Evolutionary conservation across 179 eudicot genomes (phyloP), one percentile per base, ranked within the genome.

Genomic region (Sideroxylon spinosum): DNA sequence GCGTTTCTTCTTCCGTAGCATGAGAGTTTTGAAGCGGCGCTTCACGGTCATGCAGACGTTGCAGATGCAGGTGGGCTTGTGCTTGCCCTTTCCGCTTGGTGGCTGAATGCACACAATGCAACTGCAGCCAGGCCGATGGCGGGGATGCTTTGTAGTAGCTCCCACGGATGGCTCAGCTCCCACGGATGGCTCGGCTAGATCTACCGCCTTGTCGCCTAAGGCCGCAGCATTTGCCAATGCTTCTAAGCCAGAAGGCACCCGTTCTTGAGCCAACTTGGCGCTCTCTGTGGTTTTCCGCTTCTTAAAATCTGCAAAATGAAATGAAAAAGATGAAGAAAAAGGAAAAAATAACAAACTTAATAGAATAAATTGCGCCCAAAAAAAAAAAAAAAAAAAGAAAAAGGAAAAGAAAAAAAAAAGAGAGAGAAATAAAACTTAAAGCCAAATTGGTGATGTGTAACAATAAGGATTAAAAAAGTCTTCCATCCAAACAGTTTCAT

Each of bases 21-120:
- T 92, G 26, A 94, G 88, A 44, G 98, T 92, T 79, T 90, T 92
- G 79, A 94, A 94, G 32, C 98, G 95, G 66, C 98, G 97, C 78
- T 85, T 94, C 28, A 94, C 98, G 3, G 98, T 92, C 86, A 84
- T 65, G 81, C 98, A 94, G 53, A 91, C 97, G 17, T 86, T 89
- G 86, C 98, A 94, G 28, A 82, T 82, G 85, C 98, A 94, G 1
- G 84, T 86, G 46, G 98, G 90, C 55, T 91, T 89, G 83, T 94
- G 98, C 80, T 88, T 92, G 64, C 95, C 95, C 79, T 90, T 92
- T 7, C 98, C 97, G 46, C 97, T 94, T 5, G 98, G 98, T 2
- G 97, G 98, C 84, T 94, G 98, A 76, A 92, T 94, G 86, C 98
- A 94, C 16, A 94, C 98, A n/a, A 94, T 94, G 85, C 98, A 94